These are phyloP conservation scores for Cyclospora cayetanensis DNA, from an alignment of 169 alveolate species.

Conservation along the genomic window DNA sequence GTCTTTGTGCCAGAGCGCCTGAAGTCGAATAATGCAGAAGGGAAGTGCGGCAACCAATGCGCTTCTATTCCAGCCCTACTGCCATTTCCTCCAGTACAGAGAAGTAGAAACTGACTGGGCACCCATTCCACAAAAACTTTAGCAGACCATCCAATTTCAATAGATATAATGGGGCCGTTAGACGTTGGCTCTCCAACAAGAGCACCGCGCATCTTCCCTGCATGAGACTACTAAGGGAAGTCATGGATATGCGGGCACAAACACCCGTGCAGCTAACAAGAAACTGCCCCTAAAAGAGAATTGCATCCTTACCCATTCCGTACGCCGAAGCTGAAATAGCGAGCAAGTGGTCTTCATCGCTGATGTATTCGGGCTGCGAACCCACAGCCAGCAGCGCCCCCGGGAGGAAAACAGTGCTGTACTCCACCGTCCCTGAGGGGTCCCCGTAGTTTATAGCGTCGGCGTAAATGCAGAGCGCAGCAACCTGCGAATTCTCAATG, in stretches of 20 bases:
- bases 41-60: not conserved
- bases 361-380: slow-evolving; percentile 15
- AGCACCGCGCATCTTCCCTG: no score
- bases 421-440: slow-evolving; percentile 19
- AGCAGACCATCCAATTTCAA: no score
- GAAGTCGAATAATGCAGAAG: not conserved
- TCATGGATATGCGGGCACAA: no score
- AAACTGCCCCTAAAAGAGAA: not conserved
- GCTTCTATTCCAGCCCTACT: no score
- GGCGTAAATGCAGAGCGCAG: slow-evolving; percentile 70
- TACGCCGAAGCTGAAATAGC: slow-evolving; percentile 65
- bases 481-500: slow-evolving; percentile 12
- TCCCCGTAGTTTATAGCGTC: slow-evolving; percentile 68
- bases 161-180: no score
- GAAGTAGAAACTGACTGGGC: no score
- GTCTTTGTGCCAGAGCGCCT: slow-evolving; percentile 65
- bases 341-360: slow-evolving; percentile 47
- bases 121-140: no score
- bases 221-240: no score
- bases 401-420: slow-evolving; percentile 45
- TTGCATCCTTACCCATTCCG: slow-evolving; percentile 60
- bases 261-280: not conserved
- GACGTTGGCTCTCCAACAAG: no score
- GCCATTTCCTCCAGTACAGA: no score
- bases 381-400: slow-evolving; percentile 69